These are phyloP conservation scores for Phytophthora meadii DNA, from an alignment of 352 stramenopile species.

Conservation along the genomic window DNA sequence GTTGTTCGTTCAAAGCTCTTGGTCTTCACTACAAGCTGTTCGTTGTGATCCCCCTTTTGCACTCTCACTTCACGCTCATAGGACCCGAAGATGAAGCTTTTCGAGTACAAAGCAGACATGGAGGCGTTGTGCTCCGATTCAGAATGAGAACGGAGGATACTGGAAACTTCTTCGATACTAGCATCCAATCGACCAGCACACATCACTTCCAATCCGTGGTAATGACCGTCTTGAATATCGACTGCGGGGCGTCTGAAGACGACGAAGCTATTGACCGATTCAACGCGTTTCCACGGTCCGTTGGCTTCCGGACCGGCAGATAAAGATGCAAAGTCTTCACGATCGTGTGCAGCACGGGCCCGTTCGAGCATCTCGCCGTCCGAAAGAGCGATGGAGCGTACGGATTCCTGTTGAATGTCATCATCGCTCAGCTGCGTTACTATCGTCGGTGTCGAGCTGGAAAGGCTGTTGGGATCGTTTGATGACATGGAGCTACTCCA, in stretches of 20 bases:
- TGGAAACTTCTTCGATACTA: conserved; percentile 34
- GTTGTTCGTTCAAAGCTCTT: conserved; percentile 31
- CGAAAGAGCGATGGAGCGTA: background rate
- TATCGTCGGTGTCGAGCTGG: conserved; percentile 3
- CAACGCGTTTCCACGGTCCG: conserved; percentile 31
- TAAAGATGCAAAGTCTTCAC: conserved; percentile 18
- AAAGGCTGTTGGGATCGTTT: background rate
- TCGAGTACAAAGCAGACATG: conserved; percentile 42
- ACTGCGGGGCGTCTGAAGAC: conserved; percentile 15
- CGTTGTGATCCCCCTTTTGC: background rate
- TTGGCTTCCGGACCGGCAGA: conserved; percentile 23
- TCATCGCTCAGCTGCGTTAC: conserved; percentile 29
- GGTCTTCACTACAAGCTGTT: conserved; percentile 40
- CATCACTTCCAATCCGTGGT: conserved; percentile 25
- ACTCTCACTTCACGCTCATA: conserved; percentile 22
- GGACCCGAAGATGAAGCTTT: conserved; percentile 41
- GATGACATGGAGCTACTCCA: background rate
- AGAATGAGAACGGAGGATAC: conserved; percentile 23
- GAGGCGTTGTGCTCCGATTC: conserved; percentile 31
- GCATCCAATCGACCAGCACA: conserved; percentile 33
- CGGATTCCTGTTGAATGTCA: conserved; percentile 14
- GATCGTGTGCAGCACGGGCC: conserved; percentile 17
- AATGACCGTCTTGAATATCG: background rate
- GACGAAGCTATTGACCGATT: conserved; percentile 19
- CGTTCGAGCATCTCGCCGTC: conserved; percentile 28